Base-by-base conservation (phyloP, 2,329 filamentous ascomycete species). In the Cadophora malorum region DNA sequence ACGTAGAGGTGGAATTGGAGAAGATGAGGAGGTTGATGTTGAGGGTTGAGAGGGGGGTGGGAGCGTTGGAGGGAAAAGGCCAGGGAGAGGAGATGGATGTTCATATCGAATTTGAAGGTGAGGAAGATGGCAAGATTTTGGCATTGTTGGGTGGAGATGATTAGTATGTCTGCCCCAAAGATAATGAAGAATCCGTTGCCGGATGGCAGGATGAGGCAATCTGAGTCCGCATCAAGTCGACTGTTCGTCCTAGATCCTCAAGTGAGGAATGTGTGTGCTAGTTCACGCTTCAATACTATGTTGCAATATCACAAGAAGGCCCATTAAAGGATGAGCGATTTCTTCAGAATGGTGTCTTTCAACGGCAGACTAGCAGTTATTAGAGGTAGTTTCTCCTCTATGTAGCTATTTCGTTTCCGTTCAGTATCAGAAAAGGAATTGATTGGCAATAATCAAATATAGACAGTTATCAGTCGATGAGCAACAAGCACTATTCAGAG, bases 1-100 rank as follows among this genome's bases (percentile, higher is more conserved):
- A 88, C 59, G 78, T 93, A 10, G 90, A 90, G 75, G 81, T 81
- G 64, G 90, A 93, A 78, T 80, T 93, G 65, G 86, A 89, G 76
- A 85, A 84, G 70, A 91, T 90, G 84, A 84, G 88, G 41, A 81
- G 89, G 71, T 78, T 93, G 69, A 81, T 90, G 65, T 83, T 84
- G 0, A 82, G 88, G 31, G 87, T 91, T 0, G 83, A 84, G 4
- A 86, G 83, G 1, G 82, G 86, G 23, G 80, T 90, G 0, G 80
- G 61, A 2, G 73, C 69, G 2, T 64, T 78, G 61, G 71, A 72
- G 19, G 66, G 69, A 45, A 69, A 52, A 28, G 66, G 53, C 12
- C 49, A 45, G 3, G 61, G 52, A 12, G 74, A 67, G 5, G 71
- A 64, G 12, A 69, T 69, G 68, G 73, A 74, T 35, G 55, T 75